These are phyloP conservation scores for Fraxinus quadrangulata DNA, from an alignment of 257 asterid species.

Conservation along the genomic window DNA sequence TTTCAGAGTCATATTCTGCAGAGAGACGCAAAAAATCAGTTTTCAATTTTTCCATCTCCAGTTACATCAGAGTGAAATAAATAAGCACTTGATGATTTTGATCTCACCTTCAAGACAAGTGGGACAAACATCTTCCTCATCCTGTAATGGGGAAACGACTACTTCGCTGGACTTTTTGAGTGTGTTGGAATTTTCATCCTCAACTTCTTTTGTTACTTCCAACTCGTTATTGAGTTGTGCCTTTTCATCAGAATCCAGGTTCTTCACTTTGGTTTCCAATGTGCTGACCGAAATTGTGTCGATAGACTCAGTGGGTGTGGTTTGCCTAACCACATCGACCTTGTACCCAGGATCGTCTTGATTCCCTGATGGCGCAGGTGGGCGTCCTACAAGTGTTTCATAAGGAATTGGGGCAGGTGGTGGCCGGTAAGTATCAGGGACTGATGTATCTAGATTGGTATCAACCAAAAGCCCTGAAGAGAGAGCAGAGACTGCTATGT, in stretches of 20 bases:
- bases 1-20: constrained; percentile 90
- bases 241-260: constrained; percentile 50
- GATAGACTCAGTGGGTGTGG: constrained; percentile 35
- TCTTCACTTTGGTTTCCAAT: constrained; percentile 50
- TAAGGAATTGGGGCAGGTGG: constrained; percentile 85
- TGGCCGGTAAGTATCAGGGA: constrained; percentile 74
- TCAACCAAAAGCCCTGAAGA: constrained; percentile 76
- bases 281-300: constrained; percentile 41
- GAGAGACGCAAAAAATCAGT: constrained; percentile 15
- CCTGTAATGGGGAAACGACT: constrained; percentile 39
- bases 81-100: not conserved
- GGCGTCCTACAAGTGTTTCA: constrained; percentile 50
- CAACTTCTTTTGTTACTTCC: constrained; percentile 44
- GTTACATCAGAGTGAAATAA: constrained; percentile 18
- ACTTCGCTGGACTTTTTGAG: constrained; percentile 53
- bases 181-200: constrained; percentile 54
- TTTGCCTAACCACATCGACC: constrained; percentile 43
- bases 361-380: constrained; percentile 45
- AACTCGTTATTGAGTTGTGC: constrained; percentile 37
- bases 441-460: constrained; percentile 79
- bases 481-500: constrained; percentile 49
- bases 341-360: constrained; percentile 43
- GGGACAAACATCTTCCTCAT: constrained; percentile 86
- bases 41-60: constrained; percentile 14
- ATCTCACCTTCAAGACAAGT: constrained; percentile 88